phyloP scores from a whole-genome alignment of 1,139 yeast genomes.

The Ogataea hybrid region DNA sequence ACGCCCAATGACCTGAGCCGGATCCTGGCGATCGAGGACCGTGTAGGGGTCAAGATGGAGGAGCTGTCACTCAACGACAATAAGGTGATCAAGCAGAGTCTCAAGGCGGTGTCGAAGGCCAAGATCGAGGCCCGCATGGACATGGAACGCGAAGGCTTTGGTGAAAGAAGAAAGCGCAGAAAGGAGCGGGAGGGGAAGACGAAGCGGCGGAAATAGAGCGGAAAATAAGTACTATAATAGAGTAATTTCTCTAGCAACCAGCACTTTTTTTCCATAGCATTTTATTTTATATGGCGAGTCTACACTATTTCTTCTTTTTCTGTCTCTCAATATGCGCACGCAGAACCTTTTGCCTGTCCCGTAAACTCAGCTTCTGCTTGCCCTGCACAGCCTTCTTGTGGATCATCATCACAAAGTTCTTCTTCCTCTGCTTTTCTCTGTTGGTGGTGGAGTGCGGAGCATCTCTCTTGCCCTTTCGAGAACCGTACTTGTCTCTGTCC shows the following conservation, averaged over 20 bases:
- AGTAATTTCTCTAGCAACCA: not conserved
- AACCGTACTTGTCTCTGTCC: slow-evolving; percentile 87
- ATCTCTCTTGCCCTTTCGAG: slow-evolving; percentile 80
- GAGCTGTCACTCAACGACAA: slow-evolving; percentile 73
- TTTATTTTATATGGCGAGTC: not conserved
- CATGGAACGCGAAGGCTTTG: slow-evolving; percentile 88
- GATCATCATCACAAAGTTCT: slow-evolving; percentile 98
- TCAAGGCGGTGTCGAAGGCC: slow-evolving; percentile 72
- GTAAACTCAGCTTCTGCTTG: slow-evolving; percentile 81
- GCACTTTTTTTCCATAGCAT: too few species aligned
- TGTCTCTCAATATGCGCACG: slow-evolving; percentile 86
- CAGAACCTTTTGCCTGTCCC: slow-evolving; percentile 85
- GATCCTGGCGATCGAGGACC: slow-evolving; percentile 79
- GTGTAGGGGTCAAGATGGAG: slow-evolving; percentile 77
- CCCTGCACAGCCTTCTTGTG: slow-evolving; percentile 95
- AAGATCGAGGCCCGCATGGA: slow-evolving; percentile 89
- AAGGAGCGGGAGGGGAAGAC: slow-evolving; percentile 2
- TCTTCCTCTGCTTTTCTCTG: slow-evolving; percentile 93
- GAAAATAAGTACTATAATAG: not conserved
- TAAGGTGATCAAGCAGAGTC: slow-evolving; percentile 65
- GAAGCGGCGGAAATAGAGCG: slow-evolving; percentile 3
- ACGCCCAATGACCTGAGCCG: slow-evolving; percentile 84
- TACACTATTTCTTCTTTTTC: slow-evolving; percentile 62
- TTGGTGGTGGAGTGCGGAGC: slow-evolving; percentile 85
- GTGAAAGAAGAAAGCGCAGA: slow-evolving; percentile 54